These are phyloP conservation scores for Amphibolis antarctica DNA, from an alignment of 106 monocot genomes.

Conservation along the genomic window DNA sequence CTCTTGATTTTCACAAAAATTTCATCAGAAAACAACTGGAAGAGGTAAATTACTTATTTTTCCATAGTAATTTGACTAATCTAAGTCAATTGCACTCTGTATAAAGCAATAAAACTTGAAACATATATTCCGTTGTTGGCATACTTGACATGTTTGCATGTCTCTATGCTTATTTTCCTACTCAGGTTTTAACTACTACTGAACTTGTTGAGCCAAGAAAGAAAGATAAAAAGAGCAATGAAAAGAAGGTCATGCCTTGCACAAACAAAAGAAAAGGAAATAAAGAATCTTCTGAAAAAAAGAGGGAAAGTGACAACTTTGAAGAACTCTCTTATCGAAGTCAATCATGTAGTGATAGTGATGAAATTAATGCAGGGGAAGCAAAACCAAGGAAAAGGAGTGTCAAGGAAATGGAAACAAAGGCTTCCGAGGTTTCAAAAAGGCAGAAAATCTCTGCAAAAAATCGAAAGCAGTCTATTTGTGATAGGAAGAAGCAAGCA, in stretches of 20 bases:
- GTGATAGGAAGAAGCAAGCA: constrained; percentile 29
- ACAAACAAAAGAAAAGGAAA: constrained; percentile 10
- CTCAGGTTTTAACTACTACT: constrained; percentile 19
- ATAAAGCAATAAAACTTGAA: not conserved
- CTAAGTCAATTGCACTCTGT: not conserved
- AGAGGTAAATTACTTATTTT: constrained; percentile 22
- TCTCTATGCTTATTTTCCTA: not conserved
- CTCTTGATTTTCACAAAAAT: constrained; percentile 66
- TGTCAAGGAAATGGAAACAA: constrained; percentile 31
- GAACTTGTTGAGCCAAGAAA: constrained; percentile 25
- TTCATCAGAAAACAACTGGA: constrained; percentile 64
- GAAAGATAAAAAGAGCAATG: constrained; percentile 33
- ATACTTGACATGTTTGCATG: constrained; percentile 1
- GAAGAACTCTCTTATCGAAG: constrained; percentile 34
- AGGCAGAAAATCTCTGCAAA: constrained; percentile 36
- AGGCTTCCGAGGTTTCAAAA: constrained; percentile 18
- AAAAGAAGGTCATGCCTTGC: constrained; percentile 22
- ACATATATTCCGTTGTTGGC: not conserved
- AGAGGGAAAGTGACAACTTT: constrained; percentile 10
- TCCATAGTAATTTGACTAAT: not conserved
- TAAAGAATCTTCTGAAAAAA: constrained; percentile 21
- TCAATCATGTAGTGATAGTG: constrained; percentile 23
- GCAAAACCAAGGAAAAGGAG: constrained; percentile 41
- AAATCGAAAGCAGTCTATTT: constrained; percentile 25
- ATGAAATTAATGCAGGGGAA: constrained; percentile 21